These are phyloP conservation scores for Lipomyces oligophaga DNA, from an alignment of 805 yeast species.

Conservation along the genomic window DNA sequence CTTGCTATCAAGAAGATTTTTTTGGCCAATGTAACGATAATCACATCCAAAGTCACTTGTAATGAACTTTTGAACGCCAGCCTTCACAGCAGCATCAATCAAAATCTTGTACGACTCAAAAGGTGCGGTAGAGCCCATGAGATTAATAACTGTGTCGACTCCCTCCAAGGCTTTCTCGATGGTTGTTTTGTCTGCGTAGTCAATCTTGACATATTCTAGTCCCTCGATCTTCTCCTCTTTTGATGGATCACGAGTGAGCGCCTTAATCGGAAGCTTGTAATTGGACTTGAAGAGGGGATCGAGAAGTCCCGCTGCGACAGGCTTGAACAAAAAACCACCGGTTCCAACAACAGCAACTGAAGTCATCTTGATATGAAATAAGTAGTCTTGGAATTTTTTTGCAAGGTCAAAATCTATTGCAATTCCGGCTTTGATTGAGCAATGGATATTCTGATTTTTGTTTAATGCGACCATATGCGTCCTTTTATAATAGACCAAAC, in stretches of 20 bases:
- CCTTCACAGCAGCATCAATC: slow-evolving; percentile 38
- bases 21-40: slow-evolving; percentile 8
- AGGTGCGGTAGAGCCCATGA: slow-evolving; percentile 41
- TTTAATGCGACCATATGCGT: not conserved
- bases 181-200: slow-evolving; percentile 31
- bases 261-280: slow-evolving; percentile 48
- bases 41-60: slow-evolving; percentile 62
- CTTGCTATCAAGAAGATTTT: slow-evolving; percentile 18
- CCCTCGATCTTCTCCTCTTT: slow-evolving; percentile 8
- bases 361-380: slow-evolving; percentile 4
- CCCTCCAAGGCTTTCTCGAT: slow-evolving; percentile 41
- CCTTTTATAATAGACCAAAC: not conserved
- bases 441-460: not conserved
- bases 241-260: slow-evolving; percentile 46
- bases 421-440: not conserved
- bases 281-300: slow-evolving; percentile 44
- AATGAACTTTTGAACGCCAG: slow-evolving; percentile 49
- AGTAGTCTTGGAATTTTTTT: not conserved
- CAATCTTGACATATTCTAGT: slow-evolving; percentile 15
- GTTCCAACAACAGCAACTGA: slow-evolving; percentile 51
- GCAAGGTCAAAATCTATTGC: not conserved
- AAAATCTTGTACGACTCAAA: slow-evolving; percentile 43
- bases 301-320: slow-evolving; percentile 46
- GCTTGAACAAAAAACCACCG: slow-evolving; percentile 51
- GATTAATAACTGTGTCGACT: slow-evolving; percentile 50